phyloP scores from a whole-genome alignment of 345 rosid genomes.

The Populus euphratica region DNA sequence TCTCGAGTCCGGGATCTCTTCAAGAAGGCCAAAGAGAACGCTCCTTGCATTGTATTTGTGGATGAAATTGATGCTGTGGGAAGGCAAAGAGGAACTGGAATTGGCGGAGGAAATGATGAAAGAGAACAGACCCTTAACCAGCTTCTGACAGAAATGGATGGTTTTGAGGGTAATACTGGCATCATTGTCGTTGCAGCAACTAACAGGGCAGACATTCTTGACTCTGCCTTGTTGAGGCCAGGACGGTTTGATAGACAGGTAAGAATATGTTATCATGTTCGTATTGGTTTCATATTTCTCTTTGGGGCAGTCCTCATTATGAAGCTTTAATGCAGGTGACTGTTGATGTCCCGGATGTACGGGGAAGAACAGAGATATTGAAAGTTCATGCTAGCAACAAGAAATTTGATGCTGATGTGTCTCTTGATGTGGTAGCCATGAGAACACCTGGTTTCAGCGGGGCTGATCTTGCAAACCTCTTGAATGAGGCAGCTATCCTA shows the following conservation, averaged over 20 bases:
- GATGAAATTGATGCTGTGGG: slow-evolving; percentile 99
- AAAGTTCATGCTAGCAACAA: slow-evolving; percentile 88
- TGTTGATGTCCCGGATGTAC: slow-evolving; percentile 88
- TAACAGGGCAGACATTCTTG: slow-evolving; percentile 89
- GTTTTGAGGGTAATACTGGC: slow-evolving; percentile 95
- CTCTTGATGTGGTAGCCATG: slow-evolving; percentile 90
- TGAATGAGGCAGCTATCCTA: slow-evolving; percentile 94
- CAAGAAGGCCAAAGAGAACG: slow-evolving; percentile 91
- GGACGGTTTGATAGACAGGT: slow-evolving; percentile 98
- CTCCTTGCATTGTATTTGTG: slow-evolving; percentile 96
- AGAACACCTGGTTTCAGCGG: slow-evolving; percentile 98
- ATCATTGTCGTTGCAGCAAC: slow-evolving; percentile 91
- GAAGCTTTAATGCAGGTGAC: slow-evolving; percentile 51
- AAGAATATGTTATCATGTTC: neutral
- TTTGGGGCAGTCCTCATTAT: slow-evolving; percentile 16
- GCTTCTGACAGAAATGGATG: slow-evolving; percentile 97
- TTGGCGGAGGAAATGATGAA: slow-evolving; percentile 98
- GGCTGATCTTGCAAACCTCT: slow-evolving; percentile 94
- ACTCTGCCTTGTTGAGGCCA: slow-evolving; percentile 87
- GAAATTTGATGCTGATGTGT: slow-evolving; percentile 81
- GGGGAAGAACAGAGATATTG: slow-evolving; percentile 85
- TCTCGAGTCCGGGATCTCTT: slow-evolving; percentile 93
- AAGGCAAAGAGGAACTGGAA: slow-evolving; percentile 89
- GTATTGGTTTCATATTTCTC: neutral
- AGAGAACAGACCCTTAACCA: slow-evolving; percentile 97